These are phyloP conservation scores for Lathyrus tuberosus DNA, from an alignment of 306 rosid genomes.

Conservation along the genomic window DNA sequence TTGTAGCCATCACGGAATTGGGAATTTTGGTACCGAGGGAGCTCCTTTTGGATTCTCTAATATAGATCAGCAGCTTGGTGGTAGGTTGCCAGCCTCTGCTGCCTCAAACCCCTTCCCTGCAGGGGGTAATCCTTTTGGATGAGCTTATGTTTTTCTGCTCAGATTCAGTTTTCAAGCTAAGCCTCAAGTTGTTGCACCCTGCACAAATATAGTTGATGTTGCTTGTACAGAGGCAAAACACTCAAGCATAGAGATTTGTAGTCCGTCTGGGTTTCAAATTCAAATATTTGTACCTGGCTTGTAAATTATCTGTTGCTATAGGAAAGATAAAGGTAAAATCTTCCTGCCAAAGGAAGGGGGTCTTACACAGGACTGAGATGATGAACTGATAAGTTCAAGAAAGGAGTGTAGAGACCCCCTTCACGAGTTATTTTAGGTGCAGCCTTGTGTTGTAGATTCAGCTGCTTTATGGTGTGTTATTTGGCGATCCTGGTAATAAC, in stretches of 20 bases:
- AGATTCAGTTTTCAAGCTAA: slow-evolving; percentile 35
- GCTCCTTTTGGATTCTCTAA: slow-evolving; percentile 58
- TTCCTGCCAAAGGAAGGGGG: slow-evolving; percentile 3
- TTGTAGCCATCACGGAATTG: slow-evolving; percentile 68
- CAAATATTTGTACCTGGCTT: slow-evolving; percentile 40
- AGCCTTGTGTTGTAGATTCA: slow-evolving; percentile 32
- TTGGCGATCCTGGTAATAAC: slow-evolving; percentile 24
- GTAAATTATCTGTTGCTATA: slow-evolving; percentile 49
- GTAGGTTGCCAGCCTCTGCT: slow-evolving; percentile 60
- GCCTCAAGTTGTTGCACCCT: slow-evolving; percentile 54
- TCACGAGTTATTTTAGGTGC: slow-evolving; percentile 15
- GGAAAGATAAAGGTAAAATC: slow-evolving; percentile 36
- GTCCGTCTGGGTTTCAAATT: slow-evolving; percentile 20
- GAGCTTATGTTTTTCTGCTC: slow-evolving; percentile 29
- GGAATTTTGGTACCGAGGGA: slow-evolving; percentile 52
- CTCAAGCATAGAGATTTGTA: slow-evolving; percentile 42
- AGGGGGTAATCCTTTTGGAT: slow-evolving; percentile 89
- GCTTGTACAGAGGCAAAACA: slow-evolving; percentile 32
- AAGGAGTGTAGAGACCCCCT: slow-evolving; percentile 27
- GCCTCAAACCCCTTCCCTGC: slow-evolving; percentile 60
- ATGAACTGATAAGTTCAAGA: slow-evolving; percentile 31
- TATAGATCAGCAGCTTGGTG: slow-evolving; percentile 50
- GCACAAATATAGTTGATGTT: slow-evolving; percentile 57
- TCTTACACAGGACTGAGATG: slow-evolving; percentile 3
- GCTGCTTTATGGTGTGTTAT: slow-evolving; percentile 36